Conservation (phyloP, 2,329 filamentous ascomycete genomes). For the Alternaria sp. region DNA sequence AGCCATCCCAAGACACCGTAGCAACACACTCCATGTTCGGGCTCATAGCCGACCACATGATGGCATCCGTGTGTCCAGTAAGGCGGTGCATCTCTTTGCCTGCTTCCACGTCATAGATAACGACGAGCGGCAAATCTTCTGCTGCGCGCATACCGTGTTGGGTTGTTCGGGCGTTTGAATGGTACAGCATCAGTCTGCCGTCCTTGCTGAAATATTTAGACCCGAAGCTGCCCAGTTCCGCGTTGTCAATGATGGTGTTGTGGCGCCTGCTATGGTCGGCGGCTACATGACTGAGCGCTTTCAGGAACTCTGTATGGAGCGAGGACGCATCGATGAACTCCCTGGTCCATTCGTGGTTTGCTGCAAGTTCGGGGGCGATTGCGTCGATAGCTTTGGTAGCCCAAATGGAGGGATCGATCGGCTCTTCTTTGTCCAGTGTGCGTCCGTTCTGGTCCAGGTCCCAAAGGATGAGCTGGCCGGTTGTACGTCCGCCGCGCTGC, state of each 20-base stretch:
- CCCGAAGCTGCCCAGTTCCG: constrained; percentile 14
- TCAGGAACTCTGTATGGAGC: constrained; percentile 28
- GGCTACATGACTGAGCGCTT: constrained; percentile 22
- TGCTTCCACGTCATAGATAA: constrained; percentile 28
- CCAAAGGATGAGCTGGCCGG: constrained; percentile 31
- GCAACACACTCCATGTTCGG: constrained; percentile 29
- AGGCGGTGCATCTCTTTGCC: constrained; percentile 23
- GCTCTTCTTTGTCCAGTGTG: constrained; percentile 35
- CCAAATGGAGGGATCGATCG: constrained; percentile 26
- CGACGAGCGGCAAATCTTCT: constrained; percentile 17
- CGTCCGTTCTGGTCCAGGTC: constrained; percentile 36
- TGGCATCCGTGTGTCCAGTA: constrained; percentile 32
- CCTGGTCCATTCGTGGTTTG: constrained; percentile 34
- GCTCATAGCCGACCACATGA: constrained; percentile 37
- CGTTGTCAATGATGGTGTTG: constrained; percentile 25
- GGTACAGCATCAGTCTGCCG: constrained; percentile 27
- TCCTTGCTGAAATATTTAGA: constrained; percentile 27
- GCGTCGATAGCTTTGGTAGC: constrained; percentile 35
- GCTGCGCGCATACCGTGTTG: constrained; percentile 13
- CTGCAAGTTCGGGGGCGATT: constrained; percentile 30
- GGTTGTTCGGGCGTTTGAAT: constrained; percentile 4
- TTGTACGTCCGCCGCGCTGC: not conserved
- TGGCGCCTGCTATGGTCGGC: constrained; percentile 31
- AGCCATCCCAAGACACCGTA: constrained; percentile 37
- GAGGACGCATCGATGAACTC: constrained; percentile 28